phyloP scores from a whole-genome alignment of 2,329 filamentous ascomycete species.

The Paradendryphiella salina region DNA sequence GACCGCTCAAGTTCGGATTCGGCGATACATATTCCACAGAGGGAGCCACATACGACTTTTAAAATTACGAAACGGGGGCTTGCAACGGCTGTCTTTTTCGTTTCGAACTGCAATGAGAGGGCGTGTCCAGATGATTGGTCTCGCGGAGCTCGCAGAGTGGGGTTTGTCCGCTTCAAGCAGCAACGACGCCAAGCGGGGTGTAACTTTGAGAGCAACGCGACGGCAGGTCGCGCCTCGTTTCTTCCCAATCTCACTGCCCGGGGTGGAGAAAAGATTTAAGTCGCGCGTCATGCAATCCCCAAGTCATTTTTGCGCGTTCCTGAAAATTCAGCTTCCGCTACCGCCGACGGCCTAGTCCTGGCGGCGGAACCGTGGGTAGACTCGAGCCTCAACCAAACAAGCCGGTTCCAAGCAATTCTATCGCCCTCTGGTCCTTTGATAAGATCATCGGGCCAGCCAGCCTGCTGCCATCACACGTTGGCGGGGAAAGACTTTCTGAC shows the following conservation, averaged over 20 bases:
- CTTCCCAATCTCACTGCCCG: not conserved
- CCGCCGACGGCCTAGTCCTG: constrained; percentile 5
- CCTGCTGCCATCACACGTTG: not conserved
- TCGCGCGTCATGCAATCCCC: constrained; percentile 5
- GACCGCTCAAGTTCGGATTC: not conserved
- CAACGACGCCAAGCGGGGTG: constrained; percentile 9
- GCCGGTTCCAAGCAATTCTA: constrained; percentile 10
- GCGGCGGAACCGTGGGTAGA: constrained; percentile 11
- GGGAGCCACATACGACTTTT: not conserved
- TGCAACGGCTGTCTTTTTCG: constrained; percentile 2
- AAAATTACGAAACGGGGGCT: not conserved
- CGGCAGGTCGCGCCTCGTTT: not conserved
- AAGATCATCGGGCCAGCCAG: constrained; percentile 2
- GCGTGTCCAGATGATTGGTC: constrained; percentile 11
- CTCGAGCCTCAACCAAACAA: constrained; percentile 4
- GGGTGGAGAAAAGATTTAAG: constrained; percentile 2
- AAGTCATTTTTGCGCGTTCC: constrained; percentile 10
- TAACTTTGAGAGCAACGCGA: constrained; percentile 4
- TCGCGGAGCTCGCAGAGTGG: constrained; percentile 16
- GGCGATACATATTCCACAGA: not conserved
- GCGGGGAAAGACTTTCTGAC: not conserved
- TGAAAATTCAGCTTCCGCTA: constrained; percentile 14
- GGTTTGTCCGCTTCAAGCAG: constrained; percentile 15
- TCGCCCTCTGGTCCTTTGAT: not conserved
- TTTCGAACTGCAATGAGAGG: not conserved